These are phyloP conservation scores for Dysphania ambrosioides DNA, from an alignment of 148 eudicot genomes.

Conservation along the genomic window DNA sequence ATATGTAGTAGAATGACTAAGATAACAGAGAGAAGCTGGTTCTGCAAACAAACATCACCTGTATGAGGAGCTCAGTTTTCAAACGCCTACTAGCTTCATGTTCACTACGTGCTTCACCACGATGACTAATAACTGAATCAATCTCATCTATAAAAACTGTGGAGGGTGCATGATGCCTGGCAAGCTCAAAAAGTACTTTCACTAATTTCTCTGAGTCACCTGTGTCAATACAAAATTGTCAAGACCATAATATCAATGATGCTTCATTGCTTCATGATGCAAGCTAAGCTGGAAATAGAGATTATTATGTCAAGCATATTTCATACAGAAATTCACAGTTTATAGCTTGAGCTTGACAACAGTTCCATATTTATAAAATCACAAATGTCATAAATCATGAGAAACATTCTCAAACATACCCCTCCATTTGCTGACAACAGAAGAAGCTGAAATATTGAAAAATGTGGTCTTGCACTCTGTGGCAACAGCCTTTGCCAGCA, in stretches of 20 bases:
- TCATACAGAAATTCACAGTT: background rate
- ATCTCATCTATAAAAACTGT: constrained; percentile 97
- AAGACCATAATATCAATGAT: background rate
- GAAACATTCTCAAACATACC: constrained; percentile 46
- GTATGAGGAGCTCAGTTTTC: constrained; percentile 93
- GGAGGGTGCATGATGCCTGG: constrained; percentile 98
- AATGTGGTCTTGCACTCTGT: constrained; percentile 98
- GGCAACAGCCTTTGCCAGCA: constrained; percentile 99
- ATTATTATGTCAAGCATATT: background rate
- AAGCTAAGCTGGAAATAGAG: background rate
- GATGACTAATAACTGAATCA: constrained; percentile 95
- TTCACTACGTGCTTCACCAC: constrained; percentile 97
- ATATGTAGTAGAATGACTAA: background rate
- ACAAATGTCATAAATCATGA: background rate
- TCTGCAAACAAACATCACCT: constrained; percentile 44
- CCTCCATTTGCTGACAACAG: constrained; percentile 99
- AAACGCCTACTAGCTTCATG: constrained; percentile 99
- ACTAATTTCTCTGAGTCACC: constrained; percentile 97
- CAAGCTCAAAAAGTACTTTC: constrained; percentile 94
- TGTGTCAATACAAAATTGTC: constrained; percentile 21
- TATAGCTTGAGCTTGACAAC: background rate
- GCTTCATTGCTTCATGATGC: background rate
- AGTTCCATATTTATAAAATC: background rate
- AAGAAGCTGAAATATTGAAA: constrained; percentile 97
- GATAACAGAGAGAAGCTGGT: background rate